phyloP scores from a whole-genome alignment of 78 protist species.

The Dictyostelium discoideum region dicty_2.7 NC_007091.3:3831501-3832000 shows the following conservation, averaged over 20 bases:
- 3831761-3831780: slow-evolving; percentile 88
- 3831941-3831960: background rate
- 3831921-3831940: slow-evolving; percentile 22
- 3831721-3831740: slow-evolving; percentile 82
- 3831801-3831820: slow-evolving; percentile 62
- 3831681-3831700: slow-evolving; percentile 85
- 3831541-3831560: slow-evolving; percentile 88
- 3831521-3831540: slow-evolving; percentile 90
- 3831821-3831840: slow-evolving; percentile 63
- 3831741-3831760: slow-evolving; percentile 79
- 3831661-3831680: slow-evolving; percentile 84
- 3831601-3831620: slow-evolving; percentile 88
- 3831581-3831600: slow-evolving; percentile 81
- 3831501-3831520: slow-evolving; percentile 85
- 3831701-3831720: slow-evolving; percentile 86
- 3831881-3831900: background rate
- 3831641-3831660: slow-evolving; percentile 82
- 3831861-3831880: slow-evolving; percentile 35
- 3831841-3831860: slow-evolving; percentile 27
- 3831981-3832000: background rate
- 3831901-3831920: slow-evolving; percentile 22
- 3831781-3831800: slow-evolving; percentile 87
- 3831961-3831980: background rate
- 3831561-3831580: slow-evolving; percentile 85
- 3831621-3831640: slow-evolving; percentile 78